Evolutionary conservation across 2,329 filamentous ascomycete species (phyloP).

Genomic region (Magnaporthiopsis poae): DNA sequence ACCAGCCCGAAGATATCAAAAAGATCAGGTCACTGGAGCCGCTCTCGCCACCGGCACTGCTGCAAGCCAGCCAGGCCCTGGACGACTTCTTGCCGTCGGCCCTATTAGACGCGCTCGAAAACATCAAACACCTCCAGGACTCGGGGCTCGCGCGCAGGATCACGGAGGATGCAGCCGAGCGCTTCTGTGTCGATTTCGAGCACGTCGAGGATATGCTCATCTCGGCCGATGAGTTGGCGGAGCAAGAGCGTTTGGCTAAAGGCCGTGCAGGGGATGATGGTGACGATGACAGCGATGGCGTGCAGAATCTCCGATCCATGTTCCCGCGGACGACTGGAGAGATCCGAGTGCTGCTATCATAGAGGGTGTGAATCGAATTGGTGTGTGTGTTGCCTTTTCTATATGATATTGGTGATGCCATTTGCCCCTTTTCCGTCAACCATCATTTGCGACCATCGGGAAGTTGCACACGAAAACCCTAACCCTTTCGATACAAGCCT

Average conservation of each 20-base stretch:
- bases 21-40: slow-evolving; percentile 43
- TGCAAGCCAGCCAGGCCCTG: slow-evolving; percentile 60
- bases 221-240: slow-evolving; percentile 28
- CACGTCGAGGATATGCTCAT: slow-evolving; percentile 42
- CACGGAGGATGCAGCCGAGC: slow-evolving; percentile 71
- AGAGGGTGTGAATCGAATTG: slow-evolving; percentile 45
- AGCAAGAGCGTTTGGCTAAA: slow-evolving; percentile 10
- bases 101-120: slow-evolving; percentile 81
- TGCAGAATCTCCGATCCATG: slow-evolving; percentile 28
- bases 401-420: background rate
- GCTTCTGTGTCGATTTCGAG: slow-evolving; percentile 78
- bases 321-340: slow-evolving; percentile 53
- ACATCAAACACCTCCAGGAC: slow-evolving; percentile 64
- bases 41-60: slow-evolving; percentile 53
- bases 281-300: slow-evolving; percentile 15
- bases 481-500: background rate
- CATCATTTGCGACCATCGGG: background rate
- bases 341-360: slow-evolving; percentile 50
- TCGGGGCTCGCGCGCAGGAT: slow-evolving; percentile 62
- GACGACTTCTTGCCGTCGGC: slow-evolving; percentile 90
- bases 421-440: background rate
- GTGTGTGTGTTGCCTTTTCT: background rate
- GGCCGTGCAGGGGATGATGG: slow-evolving; percentile 10
- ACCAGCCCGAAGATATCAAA: slow-evolving; percentile 38
- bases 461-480: background rate